Conservation (phyloP, 768 basidiomycete genomes). For the Mycena filopes region DNA sequence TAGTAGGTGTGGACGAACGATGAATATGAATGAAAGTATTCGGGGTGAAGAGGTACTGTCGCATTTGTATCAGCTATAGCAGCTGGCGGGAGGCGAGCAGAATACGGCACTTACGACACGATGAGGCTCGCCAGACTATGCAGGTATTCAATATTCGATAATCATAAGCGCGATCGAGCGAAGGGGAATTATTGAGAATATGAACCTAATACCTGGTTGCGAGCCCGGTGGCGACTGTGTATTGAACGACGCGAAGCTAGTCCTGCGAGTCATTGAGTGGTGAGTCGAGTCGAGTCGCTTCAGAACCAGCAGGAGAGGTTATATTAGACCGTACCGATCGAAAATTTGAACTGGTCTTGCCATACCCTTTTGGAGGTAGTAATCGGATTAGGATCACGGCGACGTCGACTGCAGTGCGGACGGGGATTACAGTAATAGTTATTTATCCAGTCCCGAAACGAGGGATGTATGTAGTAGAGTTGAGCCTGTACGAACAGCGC, state of each 20-base stretch:
- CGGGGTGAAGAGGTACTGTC: slow-evolving; percentile 33
- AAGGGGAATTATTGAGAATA: neutral
- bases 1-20: slow-evolving; percentile 24
- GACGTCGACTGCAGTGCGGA: slow-evolving; percentile 17
- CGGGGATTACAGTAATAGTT: neutral
- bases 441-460: neutral
- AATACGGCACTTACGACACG: too few species aligned
- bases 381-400: slow-evolving; percentile 9
- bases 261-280: slow-evolving; percentile 15
- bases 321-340: neutral
- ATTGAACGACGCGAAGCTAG: slow-evolving; percentile 32
- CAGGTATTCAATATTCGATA: slow-evolving; percentile 17
- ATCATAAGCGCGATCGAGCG: neutral
- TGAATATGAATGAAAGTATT: slow-evolving; percentile 36
- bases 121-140: slow-evolving; percentile 23
- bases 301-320: too few species aligned
- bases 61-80: neutral
- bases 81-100: neutral
- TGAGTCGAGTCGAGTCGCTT: neutral
- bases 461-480: slow-evolving; percentile 3
- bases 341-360: slow-evolving; percentile 16
- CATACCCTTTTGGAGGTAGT: slow-evolving; percentile 22
- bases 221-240: slow-evolving; percentile 38
- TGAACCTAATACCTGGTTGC: slow-evolving; percentile 39
- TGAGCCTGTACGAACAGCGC: too few species aligned